A percentile compares a stretch with the other conserved stretches of the same genome.
These are phyloP conservation scores for Alternaria sp. DNA, from an alignment of 2,329 filamentous ascomycete genomes.

Conservation along the genomic window DNA sequence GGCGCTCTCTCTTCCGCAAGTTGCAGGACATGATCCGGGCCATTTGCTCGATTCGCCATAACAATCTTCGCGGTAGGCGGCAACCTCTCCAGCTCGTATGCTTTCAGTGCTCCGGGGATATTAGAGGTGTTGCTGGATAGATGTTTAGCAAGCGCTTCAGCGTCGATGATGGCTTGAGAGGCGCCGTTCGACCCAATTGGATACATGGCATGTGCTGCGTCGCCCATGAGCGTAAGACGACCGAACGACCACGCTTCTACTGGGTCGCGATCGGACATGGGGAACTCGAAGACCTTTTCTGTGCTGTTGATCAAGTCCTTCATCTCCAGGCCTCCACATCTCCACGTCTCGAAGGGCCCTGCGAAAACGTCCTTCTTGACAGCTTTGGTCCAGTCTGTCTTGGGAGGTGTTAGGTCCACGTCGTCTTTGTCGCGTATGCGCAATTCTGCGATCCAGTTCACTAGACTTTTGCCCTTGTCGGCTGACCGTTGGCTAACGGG, in stretches of 20 bases:
- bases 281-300: conserved; percentile 57
- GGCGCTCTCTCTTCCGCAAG: conserved; percentile 57
- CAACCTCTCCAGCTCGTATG: conserved; percentile 53
- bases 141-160: conserved; percentile 51
- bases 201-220: conserved; percentile 56
- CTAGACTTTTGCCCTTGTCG: conserved; percentile 51
- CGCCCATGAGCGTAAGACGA: conserved; percentile 51
- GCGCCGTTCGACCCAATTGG: conserved; percentile 58
- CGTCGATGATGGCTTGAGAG: conserved; percentile 57
- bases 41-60: conserved; percentile 58
- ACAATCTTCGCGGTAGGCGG: conserved; percentile 58
- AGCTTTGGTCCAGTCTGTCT: conserved; percentile 56
- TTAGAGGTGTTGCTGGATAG: conserved; percentile 38
- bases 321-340: conserved; percentile 55
- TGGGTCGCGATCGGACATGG: conserved; percentile 58
- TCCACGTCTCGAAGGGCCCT: conserved; percentile 54
- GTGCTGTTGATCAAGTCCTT: conserved; percentile 55
- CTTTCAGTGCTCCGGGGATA: conserved; percentile 47
- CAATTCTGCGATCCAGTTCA: conserved; percentile 60
- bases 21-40: conserved; percentile 58
- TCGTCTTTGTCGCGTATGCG: conserved; percentile 55
- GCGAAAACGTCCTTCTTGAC: conserved; percentile 55
- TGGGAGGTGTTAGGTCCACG: conserved; percentile 55
- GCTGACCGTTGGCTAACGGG: conserved; percentile 54
- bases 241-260: conserved; percentile 53